Percentiles rank a stretch among this genome's conserved stretches.
Evolutionary conservation across 805 yeast genomes (phyloP).

Genomic region (Hanseniaspora hatyaiensis): DNA sequence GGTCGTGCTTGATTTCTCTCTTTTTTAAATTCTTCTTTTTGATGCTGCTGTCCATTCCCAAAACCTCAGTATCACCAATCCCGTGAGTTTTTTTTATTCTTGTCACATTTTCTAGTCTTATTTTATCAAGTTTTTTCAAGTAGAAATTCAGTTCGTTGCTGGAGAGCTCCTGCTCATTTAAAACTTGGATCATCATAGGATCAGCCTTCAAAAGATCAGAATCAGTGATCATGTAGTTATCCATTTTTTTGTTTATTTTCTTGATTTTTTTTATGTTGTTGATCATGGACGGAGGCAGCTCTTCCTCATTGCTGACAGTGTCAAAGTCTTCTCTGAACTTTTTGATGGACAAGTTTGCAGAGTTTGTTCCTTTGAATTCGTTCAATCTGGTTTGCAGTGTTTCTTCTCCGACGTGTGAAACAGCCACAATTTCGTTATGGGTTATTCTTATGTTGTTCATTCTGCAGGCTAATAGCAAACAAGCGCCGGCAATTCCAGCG

Average conservation of each 20-base stretch:
- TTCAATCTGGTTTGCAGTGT: slow-evolving; percentile 82
- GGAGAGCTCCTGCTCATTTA: slow-evolving; percentile 36
- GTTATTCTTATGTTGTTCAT: slow-evolving; percentile 91
- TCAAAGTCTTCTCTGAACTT: slow-evolving; percentile 46
- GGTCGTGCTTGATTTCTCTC: slow-evolving; percentile 19
- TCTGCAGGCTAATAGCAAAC: slow-evolving; percentile 82
- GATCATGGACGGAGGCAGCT: slow-evolving; percentile 75
- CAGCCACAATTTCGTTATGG: slow-evolving; percentile 86
- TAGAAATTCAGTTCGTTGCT: slow-evolving; percentile 36
- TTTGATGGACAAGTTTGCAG: slow-evolving; percentile 61
- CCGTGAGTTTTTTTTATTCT: slow-evolving; percentile 27
- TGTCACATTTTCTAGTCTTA: slow-evolving; percentile 24
- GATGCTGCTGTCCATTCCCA: slow-evolving; percentile 19
- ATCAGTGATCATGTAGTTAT: slow-evolving; percentile 26
- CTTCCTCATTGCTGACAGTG: slow-evolving; percentile 28
- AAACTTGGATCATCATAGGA: slow-evolving; percentile 35
- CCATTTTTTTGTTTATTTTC: slow-evolving; percentile 30
- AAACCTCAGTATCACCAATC: slow-evolving; percentile 25
- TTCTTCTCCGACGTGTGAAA: slow-evolving; percentile 88
- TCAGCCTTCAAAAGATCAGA: slow-evolving; percentile 34
- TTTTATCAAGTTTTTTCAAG: slow-evolving; percentile 27
- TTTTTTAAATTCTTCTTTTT: slow-evolving; percentile 15
- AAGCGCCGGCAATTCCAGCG: slow-evolving; percentile 97
- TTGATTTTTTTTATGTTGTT: slow-evolving; percentile 47
- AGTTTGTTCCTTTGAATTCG: slow-evolving; percentile 69